Conservation (phyloP, 108 stramenopile genomes). For the Cyclotella distinguenda region DNA sequence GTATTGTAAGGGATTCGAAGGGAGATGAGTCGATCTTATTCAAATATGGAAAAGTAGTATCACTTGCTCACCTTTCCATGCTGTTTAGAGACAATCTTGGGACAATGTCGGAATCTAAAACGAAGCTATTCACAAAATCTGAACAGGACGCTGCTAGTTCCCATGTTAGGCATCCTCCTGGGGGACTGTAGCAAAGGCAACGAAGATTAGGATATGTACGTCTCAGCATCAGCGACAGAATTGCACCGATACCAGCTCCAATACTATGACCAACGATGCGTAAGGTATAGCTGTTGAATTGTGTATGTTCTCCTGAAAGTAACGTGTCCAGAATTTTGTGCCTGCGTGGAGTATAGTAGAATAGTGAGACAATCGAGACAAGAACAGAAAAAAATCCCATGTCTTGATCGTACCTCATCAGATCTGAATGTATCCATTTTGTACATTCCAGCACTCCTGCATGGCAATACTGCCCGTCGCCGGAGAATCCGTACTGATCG, state of each 20-base stretch:
- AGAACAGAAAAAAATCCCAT: background rate
- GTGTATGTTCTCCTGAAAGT: slow-evolving; percentile 51
- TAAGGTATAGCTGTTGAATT: slow-evolving; percentile 72
- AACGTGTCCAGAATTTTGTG: slow-evolving; percentile 68
- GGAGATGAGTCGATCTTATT: background rate
- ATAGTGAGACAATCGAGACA: background rate
- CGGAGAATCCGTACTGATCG: slow-evolving; percentile 84
- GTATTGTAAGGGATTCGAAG: background rate
- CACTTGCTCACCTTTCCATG: slow-evolving; percentile 57
- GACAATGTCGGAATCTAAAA: slow-evolving; percentile 90
- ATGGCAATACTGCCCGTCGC: slow-evolving; percentile 82
- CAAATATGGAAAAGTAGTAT: background rate
- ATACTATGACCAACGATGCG: slow-evolving; percentile 91
- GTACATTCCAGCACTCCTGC: slow-evolving; percentile 79
- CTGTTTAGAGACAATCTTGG: slow-evolving; percentile 76
- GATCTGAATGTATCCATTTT: slow-evolving; percentile 78
- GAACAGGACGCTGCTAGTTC: slow-evolving; percentile 65
- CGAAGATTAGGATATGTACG: slow-evolving; percentile 70
- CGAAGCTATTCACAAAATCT: slow-evolving; percentile 71
- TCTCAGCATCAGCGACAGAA: slow-evolving; percentile 84
- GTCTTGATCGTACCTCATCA: slow-evolving; percentile 48
- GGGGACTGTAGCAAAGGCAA: slow-evolving; percentile 85
- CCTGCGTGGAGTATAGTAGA: slow-evolving; percentile 12
- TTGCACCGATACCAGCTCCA: slow-evolving; percentile 89
- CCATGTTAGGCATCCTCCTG: slow-evolving; percentile 88